These are phyloP conservation scores for Candida qinlingensis DNA, from an alignment of 805 yeast species.

Conservation along the genomic window DNA sequence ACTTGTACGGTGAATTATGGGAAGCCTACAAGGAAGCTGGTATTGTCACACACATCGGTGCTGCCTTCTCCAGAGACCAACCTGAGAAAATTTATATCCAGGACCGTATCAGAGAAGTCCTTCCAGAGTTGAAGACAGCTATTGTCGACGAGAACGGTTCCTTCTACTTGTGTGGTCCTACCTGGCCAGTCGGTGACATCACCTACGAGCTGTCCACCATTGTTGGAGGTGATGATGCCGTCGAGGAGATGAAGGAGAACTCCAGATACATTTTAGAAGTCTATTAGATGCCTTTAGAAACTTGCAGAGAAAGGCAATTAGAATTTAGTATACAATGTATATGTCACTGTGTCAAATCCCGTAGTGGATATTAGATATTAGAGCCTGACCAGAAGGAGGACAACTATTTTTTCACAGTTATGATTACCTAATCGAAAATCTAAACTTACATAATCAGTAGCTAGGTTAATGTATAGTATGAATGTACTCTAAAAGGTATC, in stretches of 20 bases:
- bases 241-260: constrained; percentile 89
- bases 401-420: no score
- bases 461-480: no score
- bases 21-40: constrained; percentile 94
- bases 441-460: no score
- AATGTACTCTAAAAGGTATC: no score
- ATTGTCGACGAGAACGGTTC: constrained; percentile 76
- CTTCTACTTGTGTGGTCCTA: constrained; percentile 96
- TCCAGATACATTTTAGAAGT: constrained; percentile 93
- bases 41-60: constrained; percentile 88
- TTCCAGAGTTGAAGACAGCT: constrained; percentile 70
- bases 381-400: no score
- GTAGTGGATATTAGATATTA: no score
- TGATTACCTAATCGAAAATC: no score
- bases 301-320: no score
- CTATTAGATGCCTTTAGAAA: constrained; percentile 40
- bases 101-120: constrained; percentile 79
- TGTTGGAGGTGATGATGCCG: constrained; percentile 69
- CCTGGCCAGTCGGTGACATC: constrained; percentile 98
- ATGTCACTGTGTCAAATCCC: no score
- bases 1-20: constrained; percentile 94
- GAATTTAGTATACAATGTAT: no score
- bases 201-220: constrained; percentile 86
- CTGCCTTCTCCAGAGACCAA: constrained; percentile 97
- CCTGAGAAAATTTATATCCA: constrained; percentile 92